Evolutionary conservation across 345 rosid genomes (phyloP), one percentile per base, ranked within the genome.

Genomic region (Populus pruinosa): DNA sequence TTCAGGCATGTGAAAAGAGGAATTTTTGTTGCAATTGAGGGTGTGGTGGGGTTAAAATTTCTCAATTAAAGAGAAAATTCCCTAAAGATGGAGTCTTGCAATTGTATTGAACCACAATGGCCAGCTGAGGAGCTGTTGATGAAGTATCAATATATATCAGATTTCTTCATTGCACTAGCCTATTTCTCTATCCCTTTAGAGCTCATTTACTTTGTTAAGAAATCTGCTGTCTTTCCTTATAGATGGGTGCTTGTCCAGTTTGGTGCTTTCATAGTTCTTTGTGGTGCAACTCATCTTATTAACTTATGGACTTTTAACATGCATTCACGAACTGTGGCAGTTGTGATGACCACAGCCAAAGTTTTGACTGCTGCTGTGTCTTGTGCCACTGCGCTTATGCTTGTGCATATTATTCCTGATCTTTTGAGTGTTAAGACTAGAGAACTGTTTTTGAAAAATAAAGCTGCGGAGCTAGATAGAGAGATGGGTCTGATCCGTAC

Each of bases 171-270:
- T 61, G 99, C 99, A 5, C 83, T 96, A 77, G 99, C 99, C 10
- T 96, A 96, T 78, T 96, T 96, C 74, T 96, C 99, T 3, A 96
- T 96, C 79, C 99, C 99, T 70, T 83, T 96, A 2, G 99, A 96
- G 87, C 86, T 96, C 64, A 92, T 96, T 55, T 96, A 96, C 81
- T 96, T 96, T 64, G 99, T 96, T 74, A 96, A 96, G 89, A 94
- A 96, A 83, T 96, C 99, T 29, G 86, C 97, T 0, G 91, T 94
- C 25, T 94, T 96, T 70, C 98, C 99, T 4, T 96, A 96, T 76
- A 81, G 92, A 87, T 96, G 99, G 98, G 99, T 96, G 31, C 99
- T 96, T 62, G 98, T 96, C 70, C 99, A 96, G 85, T 96, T 96
- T 55, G 99, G 99, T 63, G 99, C 98, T 77, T 96, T 96, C 82